Evolutionary conservation across 1,284 basidiomycete genomes (phyloP).

Genomic region (Porodaedalea pini): DNA sequence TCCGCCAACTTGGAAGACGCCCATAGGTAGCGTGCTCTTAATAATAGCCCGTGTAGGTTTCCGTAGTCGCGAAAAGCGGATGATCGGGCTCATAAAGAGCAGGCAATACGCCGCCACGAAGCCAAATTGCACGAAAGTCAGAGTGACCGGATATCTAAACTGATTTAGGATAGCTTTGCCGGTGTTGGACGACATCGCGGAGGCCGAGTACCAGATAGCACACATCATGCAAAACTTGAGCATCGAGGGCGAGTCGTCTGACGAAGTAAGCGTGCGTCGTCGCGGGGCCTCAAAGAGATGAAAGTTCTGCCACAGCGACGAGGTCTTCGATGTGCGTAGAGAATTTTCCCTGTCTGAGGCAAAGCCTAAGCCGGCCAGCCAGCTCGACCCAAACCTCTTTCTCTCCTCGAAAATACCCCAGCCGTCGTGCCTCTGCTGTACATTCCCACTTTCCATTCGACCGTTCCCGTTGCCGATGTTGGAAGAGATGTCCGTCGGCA

Average conservation of each 20-base stretch:
- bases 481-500: background rate
- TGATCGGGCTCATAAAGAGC: slow-evolving; percentile 69
- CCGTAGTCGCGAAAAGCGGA: slow-evolving; percentile 67
- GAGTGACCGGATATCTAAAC: slow-evolving; percentile 84
- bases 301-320: slow-evolving; percentile 20
- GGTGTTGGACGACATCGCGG: slow-evolving; percentile 86
- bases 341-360: background rate
- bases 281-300: slow-evolving; percentile 19
- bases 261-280: slow-evolving; percentile 16
- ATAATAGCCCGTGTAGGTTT: slow-evolving; percentile 72
- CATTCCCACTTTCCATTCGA: background rate
- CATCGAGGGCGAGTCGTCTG: slow-evolving; percentile 22
- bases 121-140: slow-evolving; percentile 97
- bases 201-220: slow-evolving; percentile 77
- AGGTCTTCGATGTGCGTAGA: slow-evolving; percentile 11
- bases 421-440: slow-evolving; percentile 2
- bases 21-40: slow-evolving; percentile 84
- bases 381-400: slow-evolving; percentile 16
- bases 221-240: slow-evolving; percentile 52
- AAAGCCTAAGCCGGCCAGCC: slow-evolving; percentile 17
- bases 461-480: slow-evolving; percentile 6
- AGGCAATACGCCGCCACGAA: slow-evolving; percentile 89
- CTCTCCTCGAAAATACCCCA: slow-evolving; percentile 17
- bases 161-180: slow-evolving; percentile 85
- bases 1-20: slow-evolving; percentile 91